Base-by-base conservation (phyloP, 164 flowering plant genomes). In the Kingdonia uniflora region DNA sequence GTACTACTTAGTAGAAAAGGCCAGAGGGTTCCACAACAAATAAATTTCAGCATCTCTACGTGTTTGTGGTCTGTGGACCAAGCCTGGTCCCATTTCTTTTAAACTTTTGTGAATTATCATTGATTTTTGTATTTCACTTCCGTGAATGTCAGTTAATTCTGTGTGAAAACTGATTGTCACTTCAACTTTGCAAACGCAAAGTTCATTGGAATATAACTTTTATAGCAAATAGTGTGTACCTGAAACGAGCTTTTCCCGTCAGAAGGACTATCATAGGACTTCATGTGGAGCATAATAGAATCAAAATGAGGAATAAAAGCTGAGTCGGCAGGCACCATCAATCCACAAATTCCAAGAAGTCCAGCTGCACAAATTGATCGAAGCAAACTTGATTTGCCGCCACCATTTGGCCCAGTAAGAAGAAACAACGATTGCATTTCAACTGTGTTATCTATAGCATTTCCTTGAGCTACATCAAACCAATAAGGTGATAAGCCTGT, bases 211-310 rank as follows among this genome's bases (percentile, higher is more conserved):
- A 46, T 20, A 39, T 21, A 13, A 52, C 11, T 26, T 14, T 24
- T 48, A 58, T 2, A 29, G 15, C 25, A 57, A 50, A 50, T 13
- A 57, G 29, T 41, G 14, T 20, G 1, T 52, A 86, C 96, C 95
- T 92, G 99, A 68, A 92, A 92, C 51, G 99, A 88, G 66, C 97
- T 88, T 70, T 92, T 92, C 14, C 92, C 88, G 75, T 92, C 99
- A 35, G 84, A 91, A 37, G 99, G 99, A 52, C 99, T 92, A 61
- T 92, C 99, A 69, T 86, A 92, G 39, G 97, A 82, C 77, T 92
- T 92, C 95, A 92, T 84, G 68, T 92, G 99, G 65, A 92, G 89
- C 94, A 82, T 84, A 22, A 92, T 75, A 33, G 95, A 76, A 66
- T 92, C 99, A 70, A 92, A 92, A 66, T 84, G 85, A 24, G 99